Percentiles rank a stretch among this genome's conserved stretches.
phyloP scores from a whole-genome alignment of 306 rosid species.

The Ormosia semicastrata region DNA sequence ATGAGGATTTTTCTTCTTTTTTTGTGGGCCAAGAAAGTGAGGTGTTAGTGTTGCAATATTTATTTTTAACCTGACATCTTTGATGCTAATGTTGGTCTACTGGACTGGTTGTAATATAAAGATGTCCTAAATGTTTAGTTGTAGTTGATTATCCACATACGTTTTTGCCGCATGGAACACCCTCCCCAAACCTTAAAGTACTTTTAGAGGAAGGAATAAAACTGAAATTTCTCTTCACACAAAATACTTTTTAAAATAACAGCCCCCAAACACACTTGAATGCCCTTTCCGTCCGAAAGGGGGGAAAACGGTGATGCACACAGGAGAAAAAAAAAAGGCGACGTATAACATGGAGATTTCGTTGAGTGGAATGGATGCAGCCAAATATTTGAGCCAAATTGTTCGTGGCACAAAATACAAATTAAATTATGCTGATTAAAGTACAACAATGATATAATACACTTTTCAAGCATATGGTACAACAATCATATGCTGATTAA shows the following conservation, averaged over 20 bases:
- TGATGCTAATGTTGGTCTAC: neutral
- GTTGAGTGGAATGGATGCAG: neutral
- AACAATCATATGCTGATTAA: too few relatives aligned
- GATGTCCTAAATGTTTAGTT: neutral
- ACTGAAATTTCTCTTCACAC: neutral
- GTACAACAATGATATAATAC: too few relatives aligned
- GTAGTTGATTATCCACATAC: neutral
- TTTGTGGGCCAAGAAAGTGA: neutral
- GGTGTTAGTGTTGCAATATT: neutral
- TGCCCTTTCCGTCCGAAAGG: neutral
- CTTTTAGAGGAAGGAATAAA: neutral
- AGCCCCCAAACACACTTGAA: neutral
- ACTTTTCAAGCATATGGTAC: too few relatives aligned
- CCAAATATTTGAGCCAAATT: neutral
- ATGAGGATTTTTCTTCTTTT: constrained; percentile 6
- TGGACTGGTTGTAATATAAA: constrained; percentile 25
- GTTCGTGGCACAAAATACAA: neutral
- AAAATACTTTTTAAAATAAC: neutral
- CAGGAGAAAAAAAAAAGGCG: too few relatives aligned
- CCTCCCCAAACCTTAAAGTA: neutral
- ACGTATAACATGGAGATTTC: neutral
- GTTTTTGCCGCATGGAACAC: neutral
- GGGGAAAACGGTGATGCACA: too few relatives aligned
- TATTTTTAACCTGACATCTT: neutral
- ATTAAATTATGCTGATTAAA: neutral